These are phyloP conservation scores for Raffaelea albimanens DNA, from an alignment of 2,329 filamentous ascomycete genomes.

Conservation along the genomic window DNA sequence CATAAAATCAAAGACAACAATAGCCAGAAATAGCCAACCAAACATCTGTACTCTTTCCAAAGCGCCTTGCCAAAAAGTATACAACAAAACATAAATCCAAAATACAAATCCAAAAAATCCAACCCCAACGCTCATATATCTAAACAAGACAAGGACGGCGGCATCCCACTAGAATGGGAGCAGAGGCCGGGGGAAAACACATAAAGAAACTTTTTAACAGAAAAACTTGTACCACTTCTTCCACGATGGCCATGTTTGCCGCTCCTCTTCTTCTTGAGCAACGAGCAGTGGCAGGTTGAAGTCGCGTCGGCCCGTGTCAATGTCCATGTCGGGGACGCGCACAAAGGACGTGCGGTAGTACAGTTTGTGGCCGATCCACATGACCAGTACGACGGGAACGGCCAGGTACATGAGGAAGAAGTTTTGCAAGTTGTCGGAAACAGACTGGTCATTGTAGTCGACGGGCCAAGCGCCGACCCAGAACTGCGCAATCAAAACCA, in stretches of 20 bases:
- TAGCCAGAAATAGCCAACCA: not conserved
- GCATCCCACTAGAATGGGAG: too few species aligned
- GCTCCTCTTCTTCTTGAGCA: conserved; percentile 70
- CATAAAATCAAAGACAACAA: not conserved
- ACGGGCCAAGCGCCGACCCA: conserved; percentile 79
- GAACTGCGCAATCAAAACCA: conserved; percentile 76
- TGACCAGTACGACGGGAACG: conserved; percentile 56
- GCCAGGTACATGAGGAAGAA: conserved; percentile 71
- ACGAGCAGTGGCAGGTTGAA: conserved; percentile 72
- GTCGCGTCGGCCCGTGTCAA: conserved; percentile 76
- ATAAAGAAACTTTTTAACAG: conserved; percentile 43
- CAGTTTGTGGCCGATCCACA: conserved; percentile 69
- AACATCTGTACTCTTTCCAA: not conserved
- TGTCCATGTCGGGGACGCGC: conserved; percentile 65
- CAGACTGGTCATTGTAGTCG: conserved; percentile 36
- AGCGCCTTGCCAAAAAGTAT: too few species aligned
- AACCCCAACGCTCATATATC: not conserved
- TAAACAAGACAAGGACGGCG: not conserved
- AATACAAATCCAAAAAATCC: not conserved
- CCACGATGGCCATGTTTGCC: conserved; percentile 62
- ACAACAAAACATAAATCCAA: not conserved
- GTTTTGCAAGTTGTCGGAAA: conserved; percentile 40
- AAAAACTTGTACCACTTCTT: conserved; percentile 67
- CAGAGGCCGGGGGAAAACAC: too few species aligned
- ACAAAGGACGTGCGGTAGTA: conserved; percentile 62